A percentile compares a stretch with the other conserved stretches of the same genome.
These are phyloP conservation scores for Sugiyamaella boreocaroliniensis DNA, from an alignment of 805 yeast species.

Conservation along the genomic window DNA sequence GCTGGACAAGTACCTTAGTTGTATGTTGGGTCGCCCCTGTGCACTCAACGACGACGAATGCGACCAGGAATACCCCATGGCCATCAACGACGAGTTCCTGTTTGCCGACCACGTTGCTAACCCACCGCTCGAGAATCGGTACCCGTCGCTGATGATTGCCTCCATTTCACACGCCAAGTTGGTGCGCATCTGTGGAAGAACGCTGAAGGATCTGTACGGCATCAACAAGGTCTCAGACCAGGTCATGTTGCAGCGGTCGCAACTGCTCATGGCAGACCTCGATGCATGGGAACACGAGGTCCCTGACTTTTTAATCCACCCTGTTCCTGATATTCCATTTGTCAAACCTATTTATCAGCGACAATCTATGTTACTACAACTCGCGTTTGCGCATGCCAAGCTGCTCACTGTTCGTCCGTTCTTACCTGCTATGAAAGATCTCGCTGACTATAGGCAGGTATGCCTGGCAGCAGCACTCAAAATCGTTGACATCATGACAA, in stretches of 20 bases:
- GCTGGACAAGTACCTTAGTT: slow-evolving; percentile 4
- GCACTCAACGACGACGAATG: slow-evolving; percentile 7
- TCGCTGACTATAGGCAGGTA: background rate
- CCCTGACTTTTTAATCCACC: background rate
- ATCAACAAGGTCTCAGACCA: background rate
- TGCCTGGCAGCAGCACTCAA: slow-evolving; percentile 2
- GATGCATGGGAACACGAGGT: background rate
- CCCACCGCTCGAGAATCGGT: no score
- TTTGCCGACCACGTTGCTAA: no score
- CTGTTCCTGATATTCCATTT: background rate
- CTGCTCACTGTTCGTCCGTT: background rate
- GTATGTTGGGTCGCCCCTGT: slow-evolving; percentile 7
- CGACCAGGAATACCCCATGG: slow-evolving; percentile 4
- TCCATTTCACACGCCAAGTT: background rate
- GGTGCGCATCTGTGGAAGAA: background rate
- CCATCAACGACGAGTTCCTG: no score
- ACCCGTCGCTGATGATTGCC: background rate
- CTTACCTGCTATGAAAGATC: background rate
- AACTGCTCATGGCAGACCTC: background rate
- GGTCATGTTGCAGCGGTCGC: background rate
- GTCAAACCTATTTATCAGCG: background rate
- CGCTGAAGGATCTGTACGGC: background rate
- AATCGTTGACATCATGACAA: background rate
- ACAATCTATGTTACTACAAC: slow-evolving; percentile 1
- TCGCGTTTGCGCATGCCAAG: background rate